Evolutionary conservation across 2,329 filamentous ascomycete genomes (phyloP), one percentile per base, ranked within the genome.

Genomic region (Phialophora expanda): DNA sequence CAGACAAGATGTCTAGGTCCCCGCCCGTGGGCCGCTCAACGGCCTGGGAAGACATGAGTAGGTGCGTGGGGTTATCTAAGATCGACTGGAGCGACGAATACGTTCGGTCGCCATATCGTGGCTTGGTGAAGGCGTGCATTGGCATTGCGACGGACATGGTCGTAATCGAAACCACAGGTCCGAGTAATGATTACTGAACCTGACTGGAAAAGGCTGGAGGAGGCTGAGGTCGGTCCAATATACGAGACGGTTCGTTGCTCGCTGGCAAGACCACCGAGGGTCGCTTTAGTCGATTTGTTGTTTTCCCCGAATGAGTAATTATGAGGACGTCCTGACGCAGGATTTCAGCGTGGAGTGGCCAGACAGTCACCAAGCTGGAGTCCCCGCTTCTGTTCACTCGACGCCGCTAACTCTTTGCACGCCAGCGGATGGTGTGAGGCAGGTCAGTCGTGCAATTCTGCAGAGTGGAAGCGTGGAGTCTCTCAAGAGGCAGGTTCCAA

Each of bases 1-100:
- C 69, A 24, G 69, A 71, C 17, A 71, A 51, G 26, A 71, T 71
- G 11, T 69, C 67, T 8, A 68, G 51, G 32, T 59, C 65, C 14
- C 64, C 65, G 30, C 44, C 50, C 0, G 38, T 4, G 7, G 68
- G 66, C 26, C 54, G 50, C 22, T 28, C n/a, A 30, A 66, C 12
- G 14, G 51, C 8, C 32, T 50, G 48, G 20, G 66, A 53, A 17
- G 57, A 34, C 14, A 55, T 54, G 8, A 68, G 60, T 38, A 64
- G 46, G 4, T 66, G 50, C 5, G 64, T 30, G 51, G 68, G 66
- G 62, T 70, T 56, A 17, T 68, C 64, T 24, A 70, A 9, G 51
- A 70, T 57, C 30, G 64, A 57, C n/a, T 64, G 54, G 32, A 70
- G 66, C 50, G 64, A 66, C 24, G 57, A 54, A 62, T 63, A 68